Percentiles rank a stretch among this genome's conserved stretches.
Evolutionary conservation across 2,329 filamentous ascomycete species (phyloP).

Genomic region (Fusarium nurragi): DNA sequence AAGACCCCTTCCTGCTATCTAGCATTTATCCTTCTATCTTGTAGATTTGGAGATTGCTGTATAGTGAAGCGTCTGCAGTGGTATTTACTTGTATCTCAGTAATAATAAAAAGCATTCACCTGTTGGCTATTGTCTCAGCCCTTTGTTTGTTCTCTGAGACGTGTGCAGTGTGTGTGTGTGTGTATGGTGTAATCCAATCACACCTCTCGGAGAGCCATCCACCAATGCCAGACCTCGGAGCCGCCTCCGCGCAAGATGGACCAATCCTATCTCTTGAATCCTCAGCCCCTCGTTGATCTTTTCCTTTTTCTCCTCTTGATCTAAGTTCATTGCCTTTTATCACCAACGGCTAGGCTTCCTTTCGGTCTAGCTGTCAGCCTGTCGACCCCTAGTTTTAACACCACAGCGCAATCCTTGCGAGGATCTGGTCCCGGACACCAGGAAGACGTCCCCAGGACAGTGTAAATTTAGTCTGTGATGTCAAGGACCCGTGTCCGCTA

Average conservation of each 20-base stretch:
- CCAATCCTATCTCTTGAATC: not conserved
- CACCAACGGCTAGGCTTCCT: not conserved
- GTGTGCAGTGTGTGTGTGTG: not conserved
- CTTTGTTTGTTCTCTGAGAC: not conserved
- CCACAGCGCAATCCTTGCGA: not conserved
- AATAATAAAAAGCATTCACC: too few species aligned
- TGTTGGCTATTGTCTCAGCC: not conserved
- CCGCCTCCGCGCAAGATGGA: accelerated
- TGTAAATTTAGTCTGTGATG: too few species aligned
- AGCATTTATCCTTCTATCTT: too few species aligned
- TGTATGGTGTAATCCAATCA: too few species aligned
- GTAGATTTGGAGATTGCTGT: too few species aligned
- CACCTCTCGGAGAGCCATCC: not conserved
- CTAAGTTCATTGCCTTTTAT: not conserved
- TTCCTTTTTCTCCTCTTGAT: not conserved
- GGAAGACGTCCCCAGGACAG: not conserved
- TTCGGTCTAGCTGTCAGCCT: too few species aligned
- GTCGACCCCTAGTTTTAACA: too few species aligned
- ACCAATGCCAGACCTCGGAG: not conserved
- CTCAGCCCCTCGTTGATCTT: not conserved
- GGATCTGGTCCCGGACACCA: not conserved
- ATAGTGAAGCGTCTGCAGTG: too few species aligned
- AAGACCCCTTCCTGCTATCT: not conserved
- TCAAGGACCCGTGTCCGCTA: too few species aligned
- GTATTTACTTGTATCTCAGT: too few species aligned